Base-by-base conservation (phyloP, 2,329 filamentous ascomycete genomes). In the Dactylellina haptotyla region DNA sequence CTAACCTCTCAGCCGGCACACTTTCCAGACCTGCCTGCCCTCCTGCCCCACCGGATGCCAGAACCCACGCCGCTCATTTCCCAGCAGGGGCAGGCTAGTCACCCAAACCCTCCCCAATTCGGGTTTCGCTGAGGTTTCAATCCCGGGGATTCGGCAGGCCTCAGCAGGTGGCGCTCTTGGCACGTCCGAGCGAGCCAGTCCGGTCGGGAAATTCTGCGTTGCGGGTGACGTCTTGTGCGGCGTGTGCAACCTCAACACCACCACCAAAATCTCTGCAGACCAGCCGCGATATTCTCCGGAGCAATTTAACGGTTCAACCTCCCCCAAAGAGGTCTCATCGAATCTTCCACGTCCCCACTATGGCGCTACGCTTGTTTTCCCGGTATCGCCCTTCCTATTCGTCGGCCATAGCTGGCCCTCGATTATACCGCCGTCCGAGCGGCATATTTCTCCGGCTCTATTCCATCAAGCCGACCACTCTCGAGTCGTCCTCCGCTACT, bases 401-500 rank as follows among this genome's bases (percentile, higher is more conserved):
- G 32, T 37, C 37, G 3, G 16, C n/a, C n/a, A 34, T 64, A 58
- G 14, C 37, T 39, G n/a, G n/a, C n/a, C 16, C 30, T 20, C 45
- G 26, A 16, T 30, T 41, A 43, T 26, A 8, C 32, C 14, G 28
- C 28, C 30, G 18, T 28, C 23, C 32, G 26, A 18, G 3, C 20
- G 25, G 46, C 9, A 14, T 37, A 20, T 20, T 28, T 12, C 50
- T 39, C 16, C 69, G 59, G n/a, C 28, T 43, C 12, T 73, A 73
- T 39, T 73, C 69, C 3, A 61, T 73, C 23, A 73, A 73, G 23
- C 61, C 61, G n/a, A 62, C 54, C 4, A 73, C 61, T 3, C 56
- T 73, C 14, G 54, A 65, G 16, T 62, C 69, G 4, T 66, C 78
- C 10, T 73, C 48, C 14, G 51, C 61, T 18, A 54, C 75, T 6